Conservation (phyloP, 257 asterid species). For the Leptodermis oblonga region DNA sequence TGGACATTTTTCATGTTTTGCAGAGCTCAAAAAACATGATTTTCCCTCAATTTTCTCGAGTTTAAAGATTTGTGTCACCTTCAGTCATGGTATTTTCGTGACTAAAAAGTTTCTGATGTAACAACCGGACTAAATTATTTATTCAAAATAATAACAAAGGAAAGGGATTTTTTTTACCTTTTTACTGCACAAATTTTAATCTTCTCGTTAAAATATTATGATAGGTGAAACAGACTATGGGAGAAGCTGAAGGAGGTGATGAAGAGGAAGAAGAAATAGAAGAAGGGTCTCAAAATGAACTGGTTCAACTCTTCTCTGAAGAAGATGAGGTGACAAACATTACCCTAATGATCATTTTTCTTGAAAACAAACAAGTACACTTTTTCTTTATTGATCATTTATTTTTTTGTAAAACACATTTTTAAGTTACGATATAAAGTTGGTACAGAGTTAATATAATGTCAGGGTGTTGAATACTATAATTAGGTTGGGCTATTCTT, state of each 20-base stretch:
- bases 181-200: background rate
- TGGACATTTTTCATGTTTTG: background rate
- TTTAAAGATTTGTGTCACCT: conserved; percentile 15
- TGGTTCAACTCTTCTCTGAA: conserved; percentile 64
- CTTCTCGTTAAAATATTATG: background rate
- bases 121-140: conserved; percentile 36
- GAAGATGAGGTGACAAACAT: conserved; percentile 79
- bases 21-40: background rate
- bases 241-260: conserved; percentile 36
- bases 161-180: background rate
- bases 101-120: conserved; percentile 29
- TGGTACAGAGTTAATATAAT: too few relatives aligned
- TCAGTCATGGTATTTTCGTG: conserved; percentile 46
- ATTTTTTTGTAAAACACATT: too few relatives aligned
- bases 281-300: conserved; percentile 63
- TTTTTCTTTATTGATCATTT: too few relatives aligned
- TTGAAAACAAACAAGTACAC: too few relatives aligned
- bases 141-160: too few relatives aligned
- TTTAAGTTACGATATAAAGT: too few relatives aligned
- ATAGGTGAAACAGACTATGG: conserved; percentile 48
- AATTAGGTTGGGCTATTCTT: conserved; percentile 66
- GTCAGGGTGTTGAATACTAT: too few relatives aligned
- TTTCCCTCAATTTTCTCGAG: background rate
- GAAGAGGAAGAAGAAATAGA: conserved; percentile 56
- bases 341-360: too few relatives aligned